Evolutionary conservation across 2,329 filamentous ascomycete genomes (phyloP).

Genomic region (Zymoseptoria crescenta): DNA sequence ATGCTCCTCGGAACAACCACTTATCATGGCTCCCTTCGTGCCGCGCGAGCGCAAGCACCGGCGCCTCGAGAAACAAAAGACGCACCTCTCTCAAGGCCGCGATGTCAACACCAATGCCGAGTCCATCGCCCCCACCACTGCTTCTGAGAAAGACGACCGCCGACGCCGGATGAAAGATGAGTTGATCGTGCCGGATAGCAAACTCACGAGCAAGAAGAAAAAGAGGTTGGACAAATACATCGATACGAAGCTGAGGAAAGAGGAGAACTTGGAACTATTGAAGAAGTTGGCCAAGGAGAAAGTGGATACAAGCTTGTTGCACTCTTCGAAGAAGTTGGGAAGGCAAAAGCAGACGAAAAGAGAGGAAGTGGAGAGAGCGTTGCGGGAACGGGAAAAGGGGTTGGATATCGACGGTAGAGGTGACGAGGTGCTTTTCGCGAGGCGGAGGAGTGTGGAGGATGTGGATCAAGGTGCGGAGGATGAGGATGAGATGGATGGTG

Average conservation of each 20-base stretch:
- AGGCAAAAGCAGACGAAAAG: conserved; percentile 63
- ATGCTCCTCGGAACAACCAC: neutral
- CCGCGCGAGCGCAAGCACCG: conserved; percentile 54
- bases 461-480: neutral
- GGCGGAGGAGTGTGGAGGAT: conserved; percentile 20
- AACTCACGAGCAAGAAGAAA: conserved; percentile 56
- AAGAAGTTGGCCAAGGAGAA: conserved; percentile 72
- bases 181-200: conserved; percentile 46
- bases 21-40: conserved; percentile 36
- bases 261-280: conserved; percentile 78
- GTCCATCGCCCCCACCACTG: conserved; percentile 40
- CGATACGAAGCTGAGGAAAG: conserved; percentile 88
- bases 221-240: conserved; percentile 64
- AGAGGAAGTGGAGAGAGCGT: conserved; percentile 55
- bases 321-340: conserved; percentile 70
- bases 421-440: conserved; percentile 48
- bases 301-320: conserved; percentile 73
- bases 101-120: conserved; percentile 49
- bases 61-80: conserved; percentile 55
- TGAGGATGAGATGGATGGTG: conserved; percentile 12
- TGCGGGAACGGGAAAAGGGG: conserved; percentile 59
- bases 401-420: conserved; percentile 46
- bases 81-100: conserved; percentile 29
- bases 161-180: conserved; percentile 47
- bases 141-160: conserved; percentile 47